phyloP scores from a whole-genome alignment of 495 filamentous ascomycete species.

The Hypoxylon subgilvum region DNA sequence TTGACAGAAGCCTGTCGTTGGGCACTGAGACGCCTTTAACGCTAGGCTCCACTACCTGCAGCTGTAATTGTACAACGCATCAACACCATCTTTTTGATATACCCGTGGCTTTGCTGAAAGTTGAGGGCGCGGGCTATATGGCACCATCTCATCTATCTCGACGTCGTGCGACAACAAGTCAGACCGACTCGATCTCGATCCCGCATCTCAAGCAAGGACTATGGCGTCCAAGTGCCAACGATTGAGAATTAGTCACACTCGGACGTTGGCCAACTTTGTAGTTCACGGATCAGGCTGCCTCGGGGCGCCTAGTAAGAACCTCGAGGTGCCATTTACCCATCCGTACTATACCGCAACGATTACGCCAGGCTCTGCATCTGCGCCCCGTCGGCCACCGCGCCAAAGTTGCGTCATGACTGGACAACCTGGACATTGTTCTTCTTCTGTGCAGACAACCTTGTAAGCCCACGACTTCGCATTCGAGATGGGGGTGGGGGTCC shows the following conservation, averaged over 20 bases:
- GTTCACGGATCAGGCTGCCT: slow-evolving; percentile 12
- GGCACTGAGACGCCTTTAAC: slow-evolving; percentile 56
- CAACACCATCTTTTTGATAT: slow-evolving; percentile 45
- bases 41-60: slow-evolving; percentile 50
- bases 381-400: slow-evolving; percentile 12
- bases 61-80: slow-evolving; percentile 57
- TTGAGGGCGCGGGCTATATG: slow-evolving; percentile 28
- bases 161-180: slow-evolving; percentile 29
- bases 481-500: slow-evolving; percentile 15
- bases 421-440: slow-evolving; percentile 99
- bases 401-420: slow-evolving; percentile 59
- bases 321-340: slow-evolving; percentile 7
- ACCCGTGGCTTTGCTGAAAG: slow-evolving; percentile 24
- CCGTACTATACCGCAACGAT: slow-evolving; percentile 8
- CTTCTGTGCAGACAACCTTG: slow-evolving; percentile 64
- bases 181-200: slow-evolving; percentile 33
- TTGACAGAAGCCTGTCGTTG: slow-evolving; percentile 48
- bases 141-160: slow-evolving; percentile 29
- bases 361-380: slow-evolving; percentile 9
- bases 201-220: slow-evolving; percentile 16
- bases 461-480: slow-evolving; percentile 31
- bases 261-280: slow-evolving; percentile 17
- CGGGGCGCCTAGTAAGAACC: slow-evolving; percentile 13
- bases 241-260: slow-evolving; percentile 8
- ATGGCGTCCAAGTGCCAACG: slow-evolving; percentile 19